Percentiles rank a stretch among this genome's conserved stretches.
phyloP scores from a whole-genome alignment of 75 land plant genomes.

The Selaginella tamariscina region DNA sequence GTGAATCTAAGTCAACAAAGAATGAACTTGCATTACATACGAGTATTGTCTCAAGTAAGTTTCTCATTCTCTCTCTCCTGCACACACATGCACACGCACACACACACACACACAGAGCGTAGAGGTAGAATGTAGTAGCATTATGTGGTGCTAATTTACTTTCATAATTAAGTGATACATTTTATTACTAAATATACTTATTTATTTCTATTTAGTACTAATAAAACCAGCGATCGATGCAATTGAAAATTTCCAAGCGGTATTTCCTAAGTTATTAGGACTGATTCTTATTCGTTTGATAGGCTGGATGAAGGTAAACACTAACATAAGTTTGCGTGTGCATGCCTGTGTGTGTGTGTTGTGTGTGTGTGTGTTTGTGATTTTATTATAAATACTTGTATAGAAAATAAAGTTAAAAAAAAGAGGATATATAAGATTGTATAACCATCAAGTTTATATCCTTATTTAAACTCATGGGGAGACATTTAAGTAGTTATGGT shows the following conservation, averaged over 20 bases:
- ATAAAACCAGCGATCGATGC: conserved; percentile 19
- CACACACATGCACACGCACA: no score
- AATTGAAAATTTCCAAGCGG: conserved; percentile 18
- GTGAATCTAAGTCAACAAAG: conserved; percentile 16
- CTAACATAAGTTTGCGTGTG: neutral
- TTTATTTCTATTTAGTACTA: conserved; percentile 6
- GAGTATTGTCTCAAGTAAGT: conserved; percentile 7
- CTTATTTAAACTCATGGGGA: no score
- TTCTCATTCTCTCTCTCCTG: no score
- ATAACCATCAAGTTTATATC: no score
- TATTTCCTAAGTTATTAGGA: conserved; percentile 16
- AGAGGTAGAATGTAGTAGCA: no score
- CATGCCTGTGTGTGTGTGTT: no score
- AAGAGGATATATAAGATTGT: no score
- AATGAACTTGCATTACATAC: conserved; percentile 20
- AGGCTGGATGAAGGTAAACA: conserved; percentile 18
- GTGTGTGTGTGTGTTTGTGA: no score
- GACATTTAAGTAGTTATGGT: no score
- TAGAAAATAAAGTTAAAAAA: no score
- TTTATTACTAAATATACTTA: neutral
- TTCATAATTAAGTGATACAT: neutral
- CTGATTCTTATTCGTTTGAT: conserved; percentile 17
- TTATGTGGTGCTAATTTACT: neutral
- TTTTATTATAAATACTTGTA: no score
- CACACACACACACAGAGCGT: no score